phyloP scores from a whole-genome alignment of 176 grass and related monocot species.

The Saccharum officinarum region DNA sequence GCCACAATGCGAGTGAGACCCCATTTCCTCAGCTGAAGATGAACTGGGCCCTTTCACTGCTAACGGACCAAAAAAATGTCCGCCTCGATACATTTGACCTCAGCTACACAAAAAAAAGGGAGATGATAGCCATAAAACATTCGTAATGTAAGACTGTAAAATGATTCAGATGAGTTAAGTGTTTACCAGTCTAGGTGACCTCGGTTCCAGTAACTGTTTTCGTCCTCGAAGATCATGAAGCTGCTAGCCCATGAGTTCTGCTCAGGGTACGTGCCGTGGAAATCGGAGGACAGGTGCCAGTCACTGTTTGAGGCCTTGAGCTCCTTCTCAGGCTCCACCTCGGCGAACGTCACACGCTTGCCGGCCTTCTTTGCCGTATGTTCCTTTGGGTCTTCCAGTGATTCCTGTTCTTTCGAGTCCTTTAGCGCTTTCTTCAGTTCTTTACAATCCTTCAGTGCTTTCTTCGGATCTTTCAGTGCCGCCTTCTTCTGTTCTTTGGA shows the following conservation, averaged over 20 bases:
- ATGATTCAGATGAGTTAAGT: background rate
- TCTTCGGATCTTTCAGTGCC: background rate
- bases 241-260: constrained; percentile 43
- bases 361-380: constrained; percentile 31
- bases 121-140: background rate
- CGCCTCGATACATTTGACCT: constrained; percentile 1
- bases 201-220: constrained; percentile 50
- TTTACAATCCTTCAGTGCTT: constrained; percentile 27
- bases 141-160: background rate
- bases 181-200: constrained; percentile 13
- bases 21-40: background rate
- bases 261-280: constrained; percentile 3
- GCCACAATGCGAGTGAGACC: background rate
- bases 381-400: constrained; percentile 25
- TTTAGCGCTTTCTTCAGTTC: constrained; percentile 36
- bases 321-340: constrained; percentile 49
- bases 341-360: constrained; percentile 47
- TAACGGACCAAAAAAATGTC: background rate
- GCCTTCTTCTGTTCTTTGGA: constrained; percentile 35
- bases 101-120: constrained; percentile 7
- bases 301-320: constrained; percentile 35
- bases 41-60: background rate
- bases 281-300: constrained; percentile 35
- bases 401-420: constrained; percentile 10
- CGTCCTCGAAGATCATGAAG: constrained; percentile 62